Evolutionary conservation across 768 basidiomycete genomes (phyloP).

Genomic region (Rhodotorula paludigena): DNA sequence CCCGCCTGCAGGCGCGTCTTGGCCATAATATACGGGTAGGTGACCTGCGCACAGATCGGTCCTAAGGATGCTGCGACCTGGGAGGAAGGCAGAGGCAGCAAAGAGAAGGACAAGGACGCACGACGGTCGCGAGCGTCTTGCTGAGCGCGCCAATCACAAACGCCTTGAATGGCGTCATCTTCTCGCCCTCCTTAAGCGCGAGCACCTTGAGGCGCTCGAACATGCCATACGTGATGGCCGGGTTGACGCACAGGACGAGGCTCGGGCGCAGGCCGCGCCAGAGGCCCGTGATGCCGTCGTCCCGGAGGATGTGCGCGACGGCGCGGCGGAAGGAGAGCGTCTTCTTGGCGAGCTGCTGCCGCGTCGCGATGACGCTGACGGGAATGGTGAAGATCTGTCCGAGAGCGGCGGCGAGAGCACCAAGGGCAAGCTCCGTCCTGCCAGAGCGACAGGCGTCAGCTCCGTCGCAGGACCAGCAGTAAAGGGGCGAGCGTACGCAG

Average conservation of each 20-base stretch:
- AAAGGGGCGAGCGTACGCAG: constrained; percentile 29
- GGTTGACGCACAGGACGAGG: constrained; percentile 91
- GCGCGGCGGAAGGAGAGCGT: constrained; percentile 67
- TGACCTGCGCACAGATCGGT: too few species aligned
- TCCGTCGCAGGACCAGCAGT: not conserved
- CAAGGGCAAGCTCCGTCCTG: constrained; percentile 67
- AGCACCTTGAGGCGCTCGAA: constrained; percentile 85
- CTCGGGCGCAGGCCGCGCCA: constrained; percentile 92
- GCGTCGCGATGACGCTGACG: constrained; percentile 92
- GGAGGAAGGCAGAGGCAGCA: not conserved
- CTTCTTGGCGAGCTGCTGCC: constrained; percentile 74
- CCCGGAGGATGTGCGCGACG: constrained; percentile 76
- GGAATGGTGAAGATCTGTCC: constrained; percentile 99
- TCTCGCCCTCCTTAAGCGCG: constrained; percentile 54
- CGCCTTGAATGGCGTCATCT: constrained; percentile 69
- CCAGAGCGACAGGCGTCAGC: constrained; percentile 14
- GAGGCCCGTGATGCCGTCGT: constrained; percentile 70
- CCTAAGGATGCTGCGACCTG: too few species aligned
- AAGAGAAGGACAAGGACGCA: constrained; percentile 52
- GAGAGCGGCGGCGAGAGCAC: constrained; percentile 85
- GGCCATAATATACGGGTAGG: constrained; percentile 92
- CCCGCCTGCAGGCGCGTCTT: constrained; percentile 33
- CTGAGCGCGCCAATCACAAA: constrained; percentile 87
- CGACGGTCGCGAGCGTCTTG: constrained; percentile 92
- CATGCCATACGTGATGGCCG: constrained; percentile 82